These are phyloP conservation scores for Tetracentron sinense DNA, from an alignment of 164 flowering plant genomes.

Conservation along the genomic window DNA sequence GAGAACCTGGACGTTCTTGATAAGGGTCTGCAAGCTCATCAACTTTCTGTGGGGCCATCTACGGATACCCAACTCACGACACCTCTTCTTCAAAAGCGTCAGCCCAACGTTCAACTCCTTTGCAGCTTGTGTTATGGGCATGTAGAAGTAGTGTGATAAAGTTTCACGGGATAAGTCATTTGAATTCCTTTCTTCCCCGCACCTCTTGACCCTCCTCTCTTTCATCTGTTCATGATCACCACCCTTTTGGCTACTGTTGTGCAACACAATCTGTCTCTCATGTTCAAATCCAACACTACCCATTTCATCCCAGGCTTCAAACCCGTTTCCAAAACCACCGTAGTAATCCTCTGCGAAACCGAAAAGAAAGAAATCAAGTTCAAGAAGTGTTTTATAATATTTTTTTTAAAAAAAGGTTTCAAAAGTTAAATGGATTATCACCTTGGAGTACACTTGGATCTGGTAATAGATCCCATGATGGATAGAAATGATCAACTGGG, in stretches of 20 bases:
- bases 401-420: neutral
- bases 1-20: neutral
- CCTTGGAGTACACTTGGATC: slow-evolving; percentile 18
- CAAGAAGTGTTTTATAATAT: neutral
- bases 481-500: slow-evolving; percentile 21
- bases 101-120: too few relatives aligned
- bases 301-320: slow-evolving; percentile 16
- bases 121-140: too few relatives aligned
- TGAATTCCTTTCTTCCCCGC: slow-evolving; percentile 15
- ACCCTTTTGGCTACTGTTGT: neutral
- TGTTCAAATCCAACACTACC: slow-evolving; percentile 1
- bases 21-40: too few relatives aligned
- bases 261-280: slow-evolving; percentile 8
- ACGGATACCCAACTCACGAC: too few relatives aligned
- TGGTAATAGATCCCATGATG: slow-evolving; percentile 21
- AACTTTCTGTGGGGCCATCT: too few relatives aligned
- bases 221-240: slow-evolving; percentile 2
- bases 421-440: slow-evolving; percentile 2
- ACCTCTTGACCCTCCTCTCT: slow-evolving; percentile 14
- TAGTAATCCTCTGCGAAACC: slow-evolving; percentile 10
- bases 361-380: neutral
- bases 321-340: slow-evolving; percentile 12
- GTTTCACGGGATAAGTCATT: slow-evolving; percentile 32
- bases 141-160: slow-evolving; percentile 28
- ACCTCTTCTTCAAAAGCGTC: slow-evolving; percentile 54